phyloP scores from a whole-genome alignment of 768 basidiomycete species.

The Tricholoma sp. region DNA sequence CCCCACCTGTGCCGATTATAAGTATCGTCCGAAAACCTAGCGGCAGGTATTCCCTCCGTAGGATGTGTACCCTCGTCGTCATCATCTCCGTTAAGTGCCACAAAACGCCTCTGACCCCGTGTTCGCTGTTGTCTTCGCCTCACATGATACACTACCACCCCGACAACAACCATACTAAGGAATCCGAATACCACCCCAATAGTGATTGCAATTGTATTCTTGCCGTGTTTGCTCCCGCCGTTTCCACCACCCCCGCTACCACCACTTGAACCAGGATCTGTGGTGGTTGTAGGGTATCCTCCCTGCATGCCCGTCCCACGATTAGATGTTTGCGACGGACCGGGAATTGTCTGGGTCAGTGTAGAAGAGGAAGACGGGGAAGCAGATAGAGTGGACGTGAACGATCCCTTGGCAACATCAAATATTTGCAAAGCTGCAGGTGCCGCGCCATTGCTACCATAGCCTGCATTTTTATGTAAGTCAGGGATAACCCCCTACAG shows the following conservation, averaged over 20 bases:
- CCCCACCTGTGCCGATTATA: constrained; percentile 10
- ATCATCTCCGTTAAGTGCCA: constrained; percentile 25
- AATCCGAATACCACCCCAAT: constrained; percentile 61
- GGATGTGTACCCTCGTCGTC: constrained; percentile 25
- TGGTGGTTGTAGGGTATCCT: constrained; percentile 18
- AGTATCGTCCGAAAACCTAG: constrained; percentile 15
- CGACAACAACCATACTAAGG: constrained; percentile 43
- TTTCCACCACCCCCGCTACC: constrained; percentile 14
- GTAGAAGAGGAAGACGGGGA: constrained; percentile 23
- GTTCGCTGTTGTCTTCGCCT: constrained; percentile 25
- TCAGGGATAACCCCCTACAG: background rate
- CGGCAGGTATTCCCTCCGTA: constrained; percentile 26
- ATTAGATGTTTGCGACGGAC: constrained; percentile 25
- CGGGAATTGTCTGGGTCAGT: constrained; percentile 30
- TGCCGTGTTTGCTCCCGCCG: constrained; percentile 14
- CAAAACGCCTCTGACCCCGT: constrained; percentile 23
- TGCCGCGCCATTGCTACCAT: constrained; percentile 45
- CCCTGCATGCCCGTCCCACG: constrained; percentile 1
- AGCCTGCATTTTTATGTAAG: constrained; percentile 32
- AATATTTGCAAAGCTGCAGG: constrained; percentile 54
- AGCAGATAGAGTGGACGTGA: constrained; percentile 38
- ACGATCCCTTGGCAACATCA: constrained; percentile 36
- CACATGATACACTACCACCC: constrained; percentile 40
- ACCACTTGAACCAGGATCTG: constrained; percentile 18
- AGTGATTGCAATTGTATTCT: constrained; percentile 41